Percentiles rank a stretch among this genome's conserved stretches.
Conservation (phyloP, 2,329 filamentous ascomycete genomes). For the Colletotrichum limetticola region DNA sequence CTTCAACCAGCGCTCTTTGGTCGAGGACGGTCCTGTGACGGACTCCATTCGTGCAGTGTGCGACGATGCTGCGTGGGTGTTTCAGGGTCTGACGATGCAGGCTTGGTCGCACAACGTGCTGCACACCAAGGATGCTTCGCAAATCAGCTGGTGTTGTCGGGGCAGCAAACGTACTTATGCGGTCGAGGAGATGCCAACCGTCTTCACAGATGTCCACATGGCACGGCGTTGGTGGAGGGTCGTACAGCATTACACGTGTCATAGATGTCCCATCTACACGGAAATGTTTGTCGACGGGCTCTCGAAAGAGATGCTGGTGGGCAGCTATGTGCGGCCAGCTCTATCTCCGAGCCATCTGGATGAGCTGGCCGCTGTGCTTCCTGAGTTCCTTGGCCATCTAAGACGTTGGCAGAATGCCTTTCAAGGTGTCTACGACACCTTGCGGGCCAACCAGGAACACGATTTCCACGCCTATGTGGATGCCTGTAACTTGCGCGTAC, state of each 20-base stretch:
- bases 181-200: slow-evolving; percentile 46
- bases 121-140: neutral
- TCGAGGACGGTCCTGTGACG: neutral
- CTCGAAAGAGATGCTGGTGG: slow-evolving; percentile 43
- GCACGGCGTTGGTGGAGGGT: slow-evolving; percentile 51
- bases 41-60: slow-evolving; percentile 24
- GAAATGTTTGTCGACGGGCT: slow-evolving; percentile 24
- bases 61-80: slow-evolving; percentile 30
- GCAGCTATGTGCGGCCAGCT: slow-evolving; percentile 41
- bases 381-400: slow-evolving; percentile 50
- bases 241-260: slow-evolving; percentile 50
- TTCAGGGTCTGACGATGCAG: slow-evolving; percentile 31
- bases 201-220: slow-evolving; percentile 45
- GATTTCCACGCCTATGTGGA: slow-evolving; percentile 44
- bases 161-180: slow-evolving; percentile 42
- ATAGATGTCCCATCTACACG: slow-evolving; percentile 48
- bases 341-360: slow-evolving; percentile 44
- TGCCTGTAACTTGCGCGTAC: slow-evolving; percentile 53
- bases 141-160: slow-evolving; percentile 29
- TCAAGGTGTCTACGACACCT: slow-evolving; percentile 46
- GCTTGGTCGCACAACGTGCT: slow-evolving; percentile 27
- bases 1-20: neutral
- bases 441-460: slow-evolving; percentile 37
- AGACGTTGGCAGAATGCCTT: slow-evolving; percentile 53
- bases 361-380: slow-evolving; percentile 45